Conservation (phyloP, 2,329 filamentous ascomycete species). For the Monilinia fructicola region DNA sequence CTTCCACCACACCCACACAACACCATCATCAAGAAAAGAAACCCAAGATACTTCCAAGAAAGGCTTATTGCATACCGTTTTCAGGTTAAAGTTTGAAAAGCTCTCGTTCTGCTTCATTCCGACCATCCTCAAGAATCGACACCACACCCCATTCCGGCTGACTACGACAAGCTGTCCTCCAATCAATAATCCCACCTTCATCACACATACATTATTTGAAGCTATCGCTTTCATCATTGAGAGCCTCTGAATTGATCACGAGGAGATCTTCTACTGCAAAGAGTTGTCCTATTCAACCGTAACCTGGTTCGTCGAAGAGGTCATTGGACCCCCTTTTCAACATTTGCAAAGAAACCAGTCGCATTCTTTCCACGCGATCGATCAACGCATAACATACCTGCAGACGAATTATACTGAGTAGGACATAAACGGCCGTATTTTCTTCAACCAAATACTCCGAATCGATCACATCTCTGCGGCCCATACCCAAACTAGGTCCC, state of each 20-base stretch:
- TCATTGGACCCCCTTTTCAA: constrained; percentile 40
- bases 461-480: constrained; percentile 25
- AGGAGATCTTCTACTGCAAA: constrained; percentile 25
- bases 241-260: constrained; percentile 34
- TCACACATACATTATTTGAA: constrained; percentile 28
- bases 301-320: constrained; percentile 33
- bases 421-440: constrained; percentile 24
- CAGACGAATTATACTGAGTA: constrained; percentile 29
- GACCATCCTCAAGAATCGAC: constrained; percentile 4
- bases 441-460: constrained; percentile 21
- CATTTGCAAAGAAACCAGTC: constrained; percentile 31
- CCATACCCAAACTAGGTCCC: constrained; percentile 25
- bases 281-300: constrained; percentile 15
- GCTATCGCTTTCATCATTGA: constrained; percentile 24
- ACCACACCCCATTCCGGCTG: constrained; percentile 22
- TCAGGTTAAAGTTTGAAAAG: neutral
- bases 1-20: constrained; percentile 1
- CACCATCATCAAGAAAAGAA: constrained; percentile 13
- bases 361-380: constrained; percentile 34
- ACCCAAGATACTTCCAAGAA: neutral
- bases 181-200: constrained; percentile 27
- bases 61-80: constrained; percentile 14
- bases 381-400: constrained; percentile 40
- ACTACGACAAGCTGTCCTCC: constrained; percentile 23
- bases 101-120: constrained; percentile 13